Evolutionary conservation across 2,329 filamentous ascomycete species (phyloP).

Genomic region (Cordyceps javanica): DNA sequence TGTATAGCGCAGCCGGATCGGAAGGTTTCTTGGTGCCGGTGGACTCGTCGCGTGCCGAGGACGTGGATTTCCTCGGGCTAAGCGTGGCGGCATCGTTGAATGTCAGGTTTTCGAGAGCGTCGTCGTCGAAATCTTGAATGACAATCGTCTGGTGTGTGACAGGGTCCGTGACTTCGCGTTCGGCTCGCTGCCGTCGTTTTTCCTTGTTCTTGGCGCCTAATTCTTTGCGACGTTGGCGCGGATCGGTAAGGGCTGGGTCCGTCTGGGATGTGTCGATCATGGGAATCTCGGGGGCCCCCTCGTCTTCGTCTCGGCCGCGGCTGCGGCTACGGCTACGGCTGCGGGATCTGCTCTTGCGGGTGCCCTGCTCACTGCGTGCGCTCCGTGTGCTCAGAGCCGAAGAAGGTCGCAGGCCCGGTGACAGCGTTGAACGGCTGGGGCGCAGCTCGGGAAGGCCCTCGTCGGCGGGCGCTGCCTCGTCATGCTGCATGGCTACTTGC

Average conservation of each 20-base stretch:
- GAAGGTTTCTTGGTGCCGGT: constrained; percentile 21
- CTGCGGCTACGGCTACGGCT: constrained; percentile 12
- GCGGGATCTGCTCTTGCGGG: constrained; percentile 11
- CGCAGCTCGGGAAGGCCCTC: constrained; percentile 24
- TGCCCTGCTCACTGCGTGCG: constrained; percentile 10
- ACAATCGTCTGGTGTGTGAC: constrained; percentile 63
- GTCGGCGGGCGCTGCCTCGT: constrained; percentile 18
- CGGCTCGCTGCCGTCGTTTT: constrained; percentile 36
- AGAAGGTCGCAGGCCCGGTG: constrained; percentile 25
- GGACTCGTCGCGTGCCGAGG: not conserved
- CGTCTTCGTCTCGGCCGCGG: constrained; percentile 7
- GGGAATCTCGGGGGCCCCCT: constrained; percentile 16
- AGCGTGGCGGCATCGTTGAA: constrained; percentile 19
- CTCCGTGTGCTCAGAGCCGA: constrained; percentile 15
- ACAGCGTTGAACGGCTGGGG: constrained; percentile 12
- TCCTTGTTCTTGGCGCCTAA: constrained; percentile 32
- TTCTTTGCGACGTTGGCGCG: constrained; percentile 41
- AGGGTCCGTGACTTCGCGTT: constrained; percentile 63
- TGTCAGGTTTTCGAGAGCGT: constrained; percentile 43
- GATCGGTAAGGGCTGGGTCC: constrained; percentile 31
- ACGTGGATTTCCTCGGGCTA: constrained; percentile 1
- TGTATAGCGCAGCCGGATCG: constrained; percentile 34
- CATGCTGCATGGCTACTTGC: constrained; percentile 29
- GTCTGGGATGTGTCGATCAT: constrained; percentile 31
- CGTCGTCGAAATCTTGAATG: constrained; percentile 62